A percentile compares a stretch with the other conserved stretches of the same genome.
Evolutionary conservation across 164 flowering plant species (phyloP).

Genomic region (Buxus sempervirens): DNA sequence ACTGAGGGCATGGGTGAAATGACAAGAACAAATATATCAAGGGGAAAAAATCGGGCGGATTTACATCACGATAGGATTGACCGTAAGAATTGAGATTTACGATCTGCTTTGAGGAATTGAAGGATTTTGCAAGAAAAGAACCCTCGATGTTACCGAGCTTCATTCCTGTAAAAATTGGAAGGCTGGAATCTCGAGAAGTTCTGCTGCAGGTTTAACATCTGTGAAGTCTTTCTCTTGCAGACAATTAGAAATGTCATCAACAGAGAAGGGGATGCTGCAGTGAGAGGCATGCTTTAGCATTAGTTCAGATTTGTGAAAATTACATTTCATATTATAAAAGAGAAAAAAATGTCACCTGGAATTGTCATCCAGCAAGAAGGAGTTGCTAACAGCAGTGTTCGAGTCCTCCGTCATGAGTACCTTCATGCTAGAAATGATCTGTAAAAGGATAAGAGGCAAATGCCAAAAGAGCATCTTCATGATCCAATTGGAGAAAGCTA

Average conservation of each 20-base stretch:
- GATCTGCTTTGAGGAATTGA: constrained; percentile 1
- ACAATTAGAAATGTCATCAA: constrained; percentile 62
- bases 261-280: constrained; percentile 85
- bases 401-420: constrained; percentile 63
- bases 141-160: constrained; percentile 23
- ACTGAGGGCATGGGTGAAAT: constrained; percentile 17
- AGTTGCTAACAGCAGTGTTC: constrained; percentile 40
- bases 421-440: constrained; percentile 86
- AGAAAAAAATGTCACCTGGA: constrained; percentile 47
- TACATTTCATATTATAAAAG: neutral
- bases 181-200: constrained; percentile 64
- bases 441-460: constrained; percentile 2
- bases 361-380: constrained; percentile 79
- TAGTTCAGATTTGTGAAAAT: neutral
- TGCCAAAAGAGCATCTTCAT: neutral
- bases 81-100: constrained; percentile 4
- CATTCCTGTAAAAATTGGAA: constrained; percentile 81
- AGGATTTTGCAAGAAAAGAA: constrained; percentile 1
- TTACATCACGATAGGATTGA: constrained; percentile 25
- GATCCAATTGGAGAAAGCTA: neutral
- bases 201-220: constrained; percentile 59
- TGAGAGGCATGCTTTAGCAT: constrained; percentile 5
- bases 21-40: neutral
- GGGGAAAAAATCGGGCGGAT: constrained; percentile 22
- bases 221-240: constrained; percentile 53